These are phyloP conservation scores for Colletotrichum spaethianum DNA, from an alignment of 2,329 filamentous ascomycete genomes.

Conservation along the genomic window DNA sequence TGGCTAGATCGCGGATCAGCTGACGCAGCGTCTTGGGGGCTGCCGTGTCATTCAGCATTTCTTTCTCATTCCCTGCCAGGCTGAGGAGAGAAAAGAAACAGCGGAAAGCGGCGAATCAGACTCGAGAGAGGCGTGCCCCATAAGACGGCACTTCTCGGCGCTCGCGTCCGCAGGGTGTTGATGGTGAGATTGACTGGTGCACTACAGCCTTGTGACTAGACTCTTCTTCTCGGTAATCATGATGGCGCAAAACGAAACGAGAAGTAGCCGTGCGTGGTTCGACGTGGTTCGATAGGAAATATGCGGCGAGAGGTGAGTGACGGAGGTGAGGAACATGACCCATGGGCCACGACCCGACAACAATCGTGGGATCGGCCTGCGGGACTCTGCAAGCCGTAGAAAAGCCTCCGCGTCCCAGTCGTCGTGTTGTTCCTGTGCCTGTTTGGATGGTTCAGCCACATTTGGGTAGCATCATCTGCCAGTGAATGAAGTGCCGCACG, in stretches of 20 bases:
- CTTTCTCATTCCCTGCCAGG: background rate
- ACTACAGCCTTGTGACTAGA: background rate
- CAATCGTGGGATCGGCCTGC: constrained; percentile 14
- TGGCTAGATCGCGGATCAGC: constrained; percentile 33
- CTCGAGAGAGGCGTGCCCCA: background rate
- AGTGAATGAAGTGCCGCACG: constrained; percentile 25
- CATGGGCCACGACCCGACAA: constrained; percentile 13
- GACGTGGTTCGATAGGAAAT: background rate
- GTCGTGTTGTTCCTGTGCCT: constrained; percentile 13
- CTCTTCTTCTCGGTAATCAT: background rate
- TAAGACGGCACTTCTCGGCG: background rate
- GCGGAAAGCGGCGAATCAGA: constrained; percentile 29
- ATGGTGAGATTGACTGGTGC: background rate
- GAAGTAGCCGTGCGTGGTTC: background rate
- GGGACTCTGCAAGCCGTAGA: constrained; percentile 12
- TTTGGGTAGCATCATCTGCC: constrained; percentile 21
- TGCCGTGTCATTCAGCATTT: background rate
- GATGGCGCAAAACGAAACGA: background rate
- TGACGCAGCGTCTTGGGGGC: constrained; percentile 24
- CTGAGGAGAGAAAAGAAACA: background rate
- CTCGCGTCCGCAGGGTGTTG: background rate
- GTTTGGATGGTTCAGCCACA: constrained; percentile 28
- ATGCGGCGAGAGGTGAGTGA: background rate
- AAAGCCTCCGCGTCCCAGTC: constrained; percentile 7
- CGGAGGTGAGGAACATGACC: constrained; percentile 12